Evolutionary conservation across 164 flowering plant species (phyloP), one percentile per base, ranked within the genome.

Genomic region (Euptelea pleiosperma): DNA sequence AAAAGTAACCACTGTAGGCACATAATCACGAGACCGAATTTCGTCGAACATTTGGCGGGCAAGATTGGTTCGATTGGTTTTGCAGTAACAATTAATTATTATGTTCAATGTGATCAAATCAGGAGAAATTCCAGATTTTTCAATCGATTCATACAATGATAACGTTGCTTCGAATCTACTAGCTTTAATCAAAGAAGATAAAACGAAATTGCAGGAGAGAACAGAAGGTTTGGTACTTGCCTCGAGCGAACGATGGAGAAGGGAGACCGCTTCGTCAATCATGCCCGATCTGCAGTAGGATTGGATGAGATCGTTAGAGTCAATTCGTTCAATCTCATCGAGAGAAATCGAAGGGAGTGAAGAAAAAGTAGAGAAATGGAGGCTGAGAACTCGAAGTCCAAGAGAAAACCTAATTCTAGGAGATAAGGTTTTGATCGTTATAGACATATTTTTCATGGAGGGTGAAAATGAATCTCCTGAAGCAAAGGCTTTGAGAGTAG

Each of bases 71-170:
- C 21, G 60, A 19, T 18, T 33, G 18, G 37, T 53, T 43, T 59
- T 57, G 53, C 65, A 53, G 47, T 52, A 62, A 52, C 59, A 65
- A 14, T 69, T 73, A 12, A 73, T 58, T 3, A 70, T 18, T 2
- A 60, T 63, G 47, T 52, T 69, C 26, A 69, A 12, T 15, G 71
- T 65, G 15, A 39, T 31, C 10, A 55, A 37, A 60, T 52, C 56
- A 15, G 55, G 60, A 2, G 16, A 12, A 34, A 62, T 12, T 14
- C 70, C 61, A 21, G 45, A 50, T n/a, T 3, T 12, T 6, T 41
- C 33, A 29, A 67, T 56, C 4, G 25, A 29, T 8, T 57, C 2
- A 37, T 55, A 67, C 31, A 57, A 35, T 30, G 62, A 42, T 14
- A 56, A 22, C 1, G 56, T 41, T 19, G 36, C 6, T 48, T 55